Evolutionary conservation across 2,329 filamentous ascomycete species (phyloP), one percentile per base, ranked within the genome.

Genomic region (Penicillium sp.): DNA sequence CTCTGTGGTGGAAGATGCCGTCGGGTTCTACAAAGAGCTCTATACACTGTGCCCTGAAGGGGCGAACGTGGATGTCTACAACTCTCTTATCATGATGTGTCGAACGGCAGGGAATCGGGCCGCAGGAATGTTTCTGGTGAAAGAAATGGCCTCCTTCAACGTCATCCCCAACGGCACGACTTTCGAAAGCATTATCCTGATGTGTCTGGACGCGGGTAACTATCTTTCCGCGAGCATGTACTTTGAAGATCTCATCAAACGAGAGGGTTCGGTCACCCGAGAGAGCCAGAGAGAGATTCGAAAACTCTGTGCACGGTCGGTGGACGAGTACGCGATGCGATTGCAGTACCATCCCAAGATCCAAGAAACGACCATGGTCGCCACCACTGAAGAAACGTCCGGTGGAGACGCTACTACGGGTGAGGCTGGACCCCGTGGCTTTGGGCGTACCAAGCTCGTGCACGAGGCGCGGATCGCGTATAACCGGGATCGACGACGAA

Each of bases 11-110:
- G 72, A 77, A 3, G 68, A 78, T 44, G 85, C 83, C 2, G 67
- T 87, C 15, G 75, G 79, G 3, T 70, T 84, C 13, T 88, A 88
- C 73, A 85, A 85, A 66, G 74, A 79, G 21, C 72, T 87, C 9
- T 81, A 84, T 57, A 74, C 70, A 1, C 66, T 85, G 24, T 79
- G 76, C 39, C 62, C 70, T 2, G 63, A 70, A 2, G 78, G 78
- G 2, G 73, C 76, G 1, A 71, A 75, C 47, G 60, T 67, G 3
- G 46, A 56, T 4, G 85, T 84, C 0, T 88, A 85, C 73, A 87
- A 88, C 59, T 66, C 78, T 5, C 73, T 88, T 7, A 74, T 86
- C 50, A 71, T 72, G 42, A 79, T 78, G 53, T 83, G 80, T 57
- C 69, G 70, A 47, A 64, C 57, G 54, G 72, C 61, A 57, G 64